Base-by-base conservation (phyloP, 164 flowering plant species). In the Liriodendron chinense region DNA sequence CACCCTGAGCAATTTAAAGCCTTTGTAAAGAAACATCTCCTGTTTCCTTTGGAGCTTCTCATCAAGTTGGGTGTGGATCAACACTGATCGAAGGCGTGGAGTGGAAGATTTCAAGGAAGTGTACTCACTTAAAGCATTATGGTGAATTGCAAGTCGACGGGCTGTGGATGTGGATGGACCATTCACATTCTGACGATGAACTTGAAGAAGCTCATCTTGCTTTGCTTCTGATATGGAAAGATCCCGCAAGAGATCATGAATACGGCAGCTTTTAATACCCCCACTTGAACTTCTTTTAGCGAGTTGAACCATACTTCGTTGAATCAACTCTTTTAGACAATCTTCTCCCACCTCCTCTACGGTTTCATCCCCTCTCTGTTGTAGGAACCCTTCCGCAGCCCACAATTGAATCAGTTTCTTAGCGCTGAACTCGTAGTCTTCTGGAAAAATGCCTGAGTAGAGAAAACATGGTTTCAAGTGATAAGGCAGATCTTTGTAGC, bases 401-500 rank as follows among this genome's bases (percentile, higher is more conserved):
- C 71, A 68, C 23, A 43, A 6, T 9, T 14, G 4, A 43, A 20
- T 20, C 71, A 68, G 21, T 7, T 68, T 47, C 18, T 43, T 47
- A 25, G 53, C 71, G 6, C 20, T 1, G 53, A 68, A 13, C 7
- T 9, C n/a, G 9, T 7, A 68, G 25, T 68, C 71, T 21, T 68
- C 71, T 1, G 71, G 71, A 7, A 43, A 68, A 18, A 34, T 9
- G 34, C 23, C 49, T 1, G 18, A 9, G 7, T 47, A n/a, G 24
- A 68, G 25, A n/a, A 68, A 68, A n/a, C 71, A 68, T 12, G 50
- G 21, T 21, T 68, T 68, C 24, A 68, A 10, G 34, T 68, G 1
- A 8, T 43, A 68, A 9, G 71, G 71, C n/a, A 68, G 18, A 68
- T 68, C 53, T 25, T 20, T 47, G 1, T 68, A 68, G 22, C 81